phyloP scores from a whole-genome alignment of 164 flowering plant species.

The Vitis rupestris region DNA sequence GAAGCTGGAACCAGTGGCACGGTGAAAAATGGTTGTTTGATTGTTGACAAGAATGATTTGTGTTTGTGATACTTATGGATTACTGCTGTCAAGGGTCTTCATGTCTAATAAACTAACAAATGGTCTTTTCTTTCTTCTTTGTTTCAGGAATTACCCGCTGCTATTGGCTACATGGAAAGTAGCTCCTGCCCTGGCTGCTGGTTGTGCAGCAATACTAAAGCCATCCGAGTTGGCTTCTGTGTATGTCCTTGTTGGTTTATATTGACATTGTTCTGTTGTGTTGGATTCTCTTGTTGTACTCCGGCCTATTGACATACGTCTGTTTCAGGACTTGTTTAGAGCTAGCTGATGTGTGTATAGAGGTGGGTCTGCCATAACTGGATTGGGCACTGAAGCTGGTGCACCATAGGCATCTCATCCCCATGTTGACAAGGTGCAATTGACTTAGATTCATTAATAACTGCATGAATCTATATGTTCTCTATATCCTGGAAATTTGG shows the following conservation, averaged over 20 bases:
- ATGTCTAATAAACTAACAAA: neutral
- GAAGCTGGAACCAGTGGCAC: neutral
- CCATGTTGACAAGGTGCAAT: constrained; percentile 80
- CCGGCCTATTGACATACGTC: constrained; percentile 1
- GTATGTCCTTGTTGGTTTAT: constrained; percentile 40
- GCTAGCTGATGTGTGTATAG: constrained; percentile 81
- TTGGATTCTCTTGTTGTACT: constrained; percentile 3
- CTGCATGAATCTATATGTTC: neutral
- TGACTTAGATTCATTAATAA: constrained; percentile 3
- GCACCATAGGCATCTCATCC: constrained; percentile 96
- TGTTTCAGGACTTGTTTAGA: constrained; percentile 87
- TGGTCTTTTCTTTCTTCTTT: neutral
- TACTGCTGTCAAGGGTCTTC: neutral
- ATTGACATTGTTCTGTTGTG: neutral
- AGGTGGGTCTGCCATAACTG: constrained; percentile 95
- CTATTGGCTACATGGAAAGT: constrained; percentile 98
- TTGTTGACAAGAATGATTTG: neutral
- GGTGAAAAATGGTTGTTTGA: neutral
- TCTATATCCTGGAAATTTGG: neutral
- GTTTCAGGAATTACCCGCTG: constrained; percentile 87
- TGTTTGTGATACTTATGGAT: neutral
- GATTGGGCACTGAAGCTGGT: constrained; percentile 94
- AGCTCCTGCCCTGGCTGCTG: constrained; percentile 98
- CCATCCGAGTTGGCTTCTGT: constrained; percentile 93
- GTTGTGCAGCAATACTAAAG: constrained; percentile 90